Conservation (phyloP, 2,329 filamentous ascomycete genomes). For the Berkeleyomyces basicola region DNA sequence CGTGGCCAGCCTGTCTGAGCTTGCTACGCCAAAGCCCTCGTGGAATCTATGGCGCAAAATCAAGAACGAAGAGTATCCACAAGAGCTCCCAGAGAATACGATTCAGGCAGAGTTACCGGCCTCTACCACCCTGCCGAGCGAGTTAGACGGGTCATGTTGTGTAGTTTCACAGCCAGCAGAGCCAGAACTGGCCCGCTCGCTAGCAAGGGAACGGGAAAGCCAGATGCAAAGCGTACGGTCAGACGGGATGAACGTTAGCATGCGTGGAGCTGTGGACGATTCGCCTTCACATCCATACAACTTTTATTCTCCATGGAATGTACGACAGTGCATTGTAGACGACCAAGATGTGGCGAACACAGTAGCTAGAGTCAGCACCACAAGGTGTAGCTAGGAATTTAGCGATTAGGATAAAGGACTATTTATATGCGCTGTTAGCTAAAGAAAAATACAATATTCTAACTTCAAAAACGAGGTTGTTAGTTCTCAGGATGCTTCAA, state of each 20-base stretch:
- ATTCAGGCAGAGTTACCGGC: constrained; percentile 3
- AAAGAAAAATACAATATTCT: no score
- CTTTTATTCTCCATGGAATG: constrained; percentile 11
- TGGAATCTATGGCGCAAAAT: constrained; percentile 4
- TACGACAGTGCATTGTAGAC: background rate
- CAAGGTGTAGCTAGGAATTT: background rate
- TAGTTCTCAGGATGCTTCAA: no score
- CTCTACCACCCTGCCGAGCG: background rate
- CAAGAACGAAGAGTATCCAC: background rate
- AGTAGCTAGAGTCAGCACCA: no score
- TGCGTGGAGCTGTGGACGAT: background rate
- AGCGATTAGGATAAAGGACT: no score
- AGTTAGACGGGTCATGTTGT: background rate
- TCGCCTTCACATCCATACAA: constrained; percentile 8
- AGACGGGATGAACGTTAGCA: no score
- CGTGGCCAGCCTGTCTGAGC: background rate
- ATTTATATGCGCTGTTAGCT: no score
- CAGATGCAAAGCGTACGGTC: background rate
- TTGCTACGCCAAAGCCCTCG: background rate
- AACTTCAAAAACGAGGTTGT: no score
- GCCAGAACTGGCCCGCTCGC: background rate
- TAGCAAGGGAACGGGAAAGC: background rate
- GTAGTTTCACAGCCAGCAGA: background rate
- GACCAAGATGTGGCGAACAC: background rate
- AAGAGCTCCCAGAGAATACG: background rate